Percentiles rank a stretch among this genome's conserved stretches.
Conservation (phyloP, 2,329 filamentous ascomycete genomes). For the Microthyrium microscopicum region DNA sequence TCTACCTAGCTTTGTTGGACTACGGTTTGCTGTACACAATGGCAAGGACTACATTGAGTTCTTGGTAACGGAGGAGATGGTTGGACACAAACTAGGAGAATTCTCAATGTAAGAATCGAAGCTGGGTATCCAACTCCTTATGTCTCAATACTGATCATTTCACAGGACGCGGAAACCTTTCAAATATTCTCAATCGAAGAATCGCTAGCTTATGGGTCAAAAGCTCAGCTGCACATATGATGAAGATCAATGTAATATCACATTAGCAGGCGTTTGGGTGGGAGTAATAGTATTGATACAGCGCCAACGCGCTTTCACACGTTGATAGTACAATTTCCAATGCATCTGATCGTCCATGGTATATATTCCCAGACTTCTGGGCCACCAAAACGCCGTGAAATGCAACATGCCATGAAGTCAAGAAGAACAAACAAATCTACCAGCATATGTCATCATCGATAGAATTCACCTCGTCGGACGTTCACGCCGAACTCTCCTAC, state of each 20-base stretch:
- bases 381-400: neutral
- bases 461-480: conserved; percentile 94
- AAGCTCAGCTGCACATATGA: too few relatives aligned
- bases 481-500: conserved; percentile 96
- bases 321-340: too few relatives aligned
- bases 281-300: too few relatives aligned
- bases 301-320: too few relatives aligned
- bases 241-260: too few relatives aligned
- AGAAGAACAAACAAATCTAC: neutral
- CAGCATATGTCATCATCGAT: conserved; percentile 39
- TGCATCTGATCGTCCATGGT: too few relatives aligned
- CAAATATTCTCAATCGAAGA: conserved; percentile 54
- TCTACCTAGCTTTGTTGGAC: conserved; percentile 77
- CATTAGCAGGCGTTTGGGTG: too few relatives aligned
- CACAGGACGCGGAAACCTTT: conserved; percentile 50
- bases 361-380: too few relatives aligned
- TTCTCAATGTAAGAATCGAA: conserved; percentile 60
- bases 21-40: conserved; percentile 83
- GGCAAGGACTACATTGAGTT: conserved; percentile 76
- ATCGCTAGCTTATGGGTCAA: too few relatives aligned
- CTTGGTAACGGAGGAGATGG: conserved; percentile 84
- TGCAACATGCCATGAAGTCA: neutral
- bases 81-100: conserved; percentile 86
- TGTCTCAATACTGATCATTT: neutral
- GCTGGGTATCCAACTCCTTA: neutral